Percentiles rank a stretch among this genome's conserved stretches.
phyloP scores from a whole-genome alignment of 805 yeast genomes.

The Kuraishia capsulata region DNA sequence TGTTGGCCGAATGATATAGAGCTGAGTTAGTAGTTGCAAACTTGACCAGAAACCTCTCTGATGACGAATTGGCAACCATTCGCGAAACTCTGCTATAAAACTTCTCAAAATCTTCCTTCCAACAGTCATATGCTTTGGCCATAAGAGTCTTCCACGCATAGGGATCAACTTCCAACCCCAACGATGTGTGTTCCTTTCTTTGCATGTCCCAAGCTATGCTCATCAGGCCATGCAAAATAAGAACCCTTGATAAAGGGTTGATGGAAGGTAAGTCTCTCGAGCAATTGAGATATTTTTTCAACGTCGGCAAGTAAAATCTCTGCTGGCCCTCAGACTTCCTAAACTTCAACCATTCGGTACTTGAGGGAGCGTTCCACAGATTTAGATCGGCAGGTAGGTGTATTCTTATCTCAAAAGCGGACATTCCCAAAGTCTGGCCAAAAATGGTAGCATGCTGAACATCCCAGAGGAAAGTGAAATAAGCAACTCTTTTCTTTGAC shows the following conservation, averaged over 20 bases:
- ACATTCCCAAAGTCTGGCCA: slow-evolving; percentile 5
- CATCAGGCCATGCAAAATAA: slow-evolving; percentile 9
- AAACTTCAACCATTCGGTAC: slow-evolving; percentile 2
- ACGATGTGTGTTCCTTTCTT: slow-evolving; percentile 1
- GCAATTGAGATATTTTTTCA: slow-evolving; percentile 5
- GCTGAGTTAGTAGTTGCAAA: slow-evolving; percentile 8
- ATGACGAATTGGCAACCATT: neutral
- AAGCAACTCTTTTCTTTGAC: slow-evolving; percentile 8
- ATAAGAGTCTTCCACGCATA: slow-evolving; percentile 7
- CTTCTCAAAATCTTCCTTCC: slow-evolving; percentile 9
- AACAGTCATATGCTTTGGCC: slow-evolving; percentile 6
- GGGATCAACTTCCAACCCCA: slow-evolving; percentile 4
- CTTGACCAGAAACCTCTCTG: slow-evolving; percentile 3
- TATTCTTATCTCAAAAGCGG: slow-evolving; percentile 8
- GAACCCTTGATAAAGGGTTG: slow-evolving; percentile 5
- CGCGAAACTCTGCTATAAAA: slow-evolving; percentile 1
- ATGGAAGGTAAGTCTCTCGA: neutral
- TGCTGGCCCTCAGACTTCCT: slow-evolving; percentile 2
- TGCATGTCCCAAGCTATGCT: slow-evolving; percentile 7
- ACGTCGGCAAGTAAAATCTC: slow-evolving; percentile 2
- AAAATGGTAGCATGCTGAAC: slow-evolving; percentile 8
- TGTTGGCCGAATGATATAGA: slow-evolving; percentile 8
- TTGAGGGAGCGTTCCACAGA: slow-evolving; percentile 7
- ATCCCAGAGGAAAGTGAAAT: slow-evolving; percentile 7
- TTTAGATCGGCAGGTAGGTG: slow-evolving; percentile 6